Base-by-base conservation (phyloP, 352 stramenopile species). In the Thraustotheca clavata region DNA sequence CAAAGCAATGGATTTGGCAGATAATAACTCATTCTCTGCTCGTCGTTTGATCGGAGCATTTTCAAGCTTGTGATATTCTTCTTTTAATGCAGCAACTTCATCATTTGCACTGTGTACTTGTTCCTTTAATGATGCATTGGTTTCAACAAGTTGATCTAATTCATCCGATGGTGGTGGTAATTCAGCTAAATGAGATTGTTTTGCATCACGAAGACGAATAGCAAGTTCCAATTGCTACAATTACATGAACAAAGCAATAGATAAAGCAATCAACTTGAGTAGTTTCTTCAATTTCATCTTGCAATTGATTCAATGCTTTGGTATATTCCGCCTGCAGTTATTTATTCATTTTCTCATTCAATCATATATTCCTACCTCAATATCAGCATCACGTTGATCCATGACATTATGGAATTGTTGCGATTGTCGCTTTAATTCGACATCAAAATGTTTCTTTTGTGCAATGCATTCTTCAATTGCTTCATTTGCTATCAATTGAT, bases 321-420 rank as follows among this genome's bases (percentile, higher is more conserved):
- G 34, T n/a, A 41, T 62, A 62, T 50, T 62, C 55, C 22, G 43
- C 34, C 55, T 62, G 24, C 54, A 9, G 16, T 18, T 33, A 8
- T n/a, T 35, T 20, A 11, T 52, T 52, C 12, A 49, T 12, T 12
- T 33, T 14, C 12, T 35, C 32, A 33, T 62, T 1, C 27, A 7
- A 29, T n/a, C 0, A n/a, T 16, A 24, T 46, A 49, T 4, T 26
- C 26, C 11, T 50, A 62, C 55, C 35, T 62, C 31, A 5, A 62
- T 41, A 16, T 62, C 55, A 9, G 55, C 55, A 8, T 62, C 55
- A 6, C 55, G 31, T 22, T 62, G 31, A n/a, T 62, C 55, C 38
- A 62, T 2, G 6, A 62, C 55, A n/a, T 62, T 16, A n/a, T 41
- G 55, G 38, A 62, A 62, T 22, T 62, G 55, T 32, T 62, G 55